Conservation (phyloP, 176 grass and related monocot species). For the Typha latifolia region DNA sequence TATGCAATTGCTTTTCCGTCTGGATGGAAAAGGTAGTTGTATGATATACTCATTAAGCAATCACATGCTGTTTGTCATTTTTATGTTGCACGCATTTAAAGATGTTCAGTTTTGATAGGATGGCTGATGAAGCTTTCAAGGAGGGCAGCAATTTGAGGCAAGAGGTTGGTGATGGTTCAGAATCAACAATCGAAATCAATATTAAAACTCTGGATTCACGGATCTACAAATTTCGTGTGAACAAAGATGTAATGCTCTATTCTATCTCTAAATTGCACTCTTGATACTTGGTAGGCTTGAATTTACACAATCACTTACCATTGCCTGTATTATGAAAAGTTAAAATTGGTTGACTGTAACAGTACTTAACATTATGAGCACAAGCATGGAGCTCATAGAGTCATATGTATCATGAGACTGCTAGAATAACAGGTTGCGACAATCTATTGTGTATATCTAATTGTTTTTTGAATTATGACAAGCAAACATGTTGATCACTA, state of each 20-base stretch:
- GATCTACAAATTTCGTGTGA: slow-evolving; percentile 53
- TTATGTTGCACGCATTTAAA: no score
- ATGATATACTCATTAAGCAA: no score
- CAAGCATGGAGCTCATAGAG: background rate
- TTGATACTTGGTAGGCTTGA: background rate
- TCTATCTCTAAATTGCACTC: background rate
- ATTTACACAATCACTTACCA: background rate
- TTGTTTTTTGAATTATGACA: no score
- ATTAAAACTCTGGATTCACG: slow-evolving; percentile 82
- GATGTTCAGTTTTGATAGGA: slow-evolving; percentile 25
- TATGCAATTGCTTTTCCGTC: no score
- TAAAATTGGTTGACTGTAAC: background rate
- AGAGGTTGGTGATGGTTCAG: slow-evolving; percentile 19
- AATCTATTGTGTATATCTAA: background rate
- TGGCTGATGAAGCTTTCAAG: slow-evolving; percentile 43
- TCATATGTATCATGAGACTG: background rate
- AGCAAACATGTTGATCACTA: no score
- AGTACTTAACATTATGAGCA: background rate
- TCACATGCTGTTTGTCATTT: no score
- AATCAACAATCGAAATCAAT: slow-evolving; percentile 68
- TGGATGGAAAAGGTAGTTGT: no score
- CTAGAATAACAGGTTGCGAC: background rate
- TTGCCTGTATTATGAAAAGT: background rate
- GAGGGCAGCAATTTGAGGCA: slow-evolving; percentile 27
- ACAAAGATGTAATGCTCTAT: slow-evolving; percentile 42